Evolutionary conservation across 768 basidiomycete genomes (phyloP), one percentile per base, ranked within the genome.

Genomic region (Steccherinum ochraceum): DNA sequence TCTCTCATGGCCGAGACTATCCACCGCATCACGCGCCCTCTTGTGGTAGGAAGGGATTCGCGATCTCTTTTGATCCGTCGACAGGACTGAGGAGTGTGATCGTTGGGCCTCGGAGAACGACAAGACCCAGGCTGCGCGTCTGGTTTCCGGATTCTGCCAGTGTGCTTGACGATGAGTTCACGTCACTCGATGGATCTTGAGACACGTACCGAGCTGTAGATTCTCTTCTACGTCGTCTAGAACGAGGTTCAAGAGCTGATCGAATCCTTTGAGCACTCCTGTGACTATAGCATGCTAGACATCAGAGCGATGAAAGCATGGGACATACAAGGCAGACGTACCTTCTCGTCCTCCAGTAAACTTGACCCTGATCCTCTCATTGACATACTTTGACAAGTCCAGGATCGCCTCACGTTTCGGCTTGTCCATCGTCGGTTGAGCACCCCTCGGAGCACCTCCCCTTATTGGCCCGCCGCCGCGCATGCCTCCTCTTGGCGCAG

Each of bases 321-420:
- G 24, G 40, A n/a, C 19, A 20, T 5, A 61, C 10, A 20, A 11
- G 24, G 46, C 12, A 47, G 21, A 1, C 51, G 46, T 54, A 90
- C 94, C 93, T 80, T 99, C 93, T 39, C 96, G 74, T 35, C 95
- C 95, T 41, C 96, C 96, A n/a, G 92, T 92, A 64, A 99, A 98
- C 69, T 96, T 97, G 62, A 98, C 93, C 50, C 92, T 73, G 64
- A 99, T 90, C 55, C 83, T 79, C 67, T 93, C 84, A 67, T 95
- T 89, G 48, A 88, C 87, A 61, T 96, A 98, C 67, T 95, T 94
- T 45, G 89, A 83, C 25, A 98, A 83, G 67, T 97, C 93, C 25
- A 98, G 81, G 68, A 98, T 97, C 24, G 92, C 90, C 68, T 98
- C 95, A 40, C 90, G 80, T 66, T 88, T 89, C 41, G 89, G 89